Evolutionary conservation across 176 grass and related monocot genomes (phyloP).

Genomic region (Thalia dealbata): DNA sequence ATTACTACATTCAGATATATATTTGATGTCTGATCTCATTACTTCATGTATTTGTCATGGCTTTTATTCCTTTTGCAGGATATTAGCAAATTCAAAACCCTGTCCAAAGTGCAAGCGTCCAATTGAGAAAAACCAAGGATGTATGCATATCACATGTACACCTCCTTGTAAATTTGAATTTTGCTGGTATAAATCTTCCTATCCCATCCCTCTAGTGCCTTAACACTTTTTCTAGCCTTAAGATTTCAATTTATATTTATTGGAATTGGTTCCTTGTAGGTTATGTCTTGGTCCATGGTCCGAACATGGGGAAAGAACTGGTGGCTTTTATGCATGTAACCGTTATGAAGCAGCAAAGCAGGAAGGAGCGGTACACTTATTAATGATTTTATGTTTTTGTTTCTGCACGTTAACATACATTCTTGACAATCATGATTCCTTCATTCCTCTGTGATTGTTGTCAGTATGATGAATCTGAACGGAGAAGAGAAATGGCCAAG

Average conservation of each 20-base stretch:
- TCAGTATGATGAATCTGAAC: slow-evolving; percentile 99
- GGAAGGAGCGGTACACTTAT: slow-evolving; percentile 77
- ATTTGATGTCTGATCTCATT: background rate
- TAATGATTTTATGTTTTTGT: slow-evolving; percentile 7
- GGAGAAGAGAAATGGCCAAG: slow-evolving; percentile 99
- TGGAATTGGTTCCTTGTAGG: slow-evolving; percentile 35
- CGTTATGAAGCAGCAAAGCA: slow-evolving; percentile 97
- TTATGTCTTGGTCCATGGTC: slow-evolving; percentile 96
- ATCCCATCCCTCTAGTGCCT: background rate
- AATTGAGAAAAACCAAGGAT: slow-evolving; percentile 98
- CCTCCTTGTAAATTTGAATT: slow-evolving; percentile 99
- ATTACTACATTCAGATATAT: background rate
- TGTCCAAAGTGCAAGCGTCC: slow-evolving; percentile 98
- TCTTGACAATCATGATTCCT: slow-evolving; percentile 2
- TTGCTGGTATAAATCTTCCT: slow-evolving; percentile 63
- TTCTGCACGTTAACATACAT: background rate
- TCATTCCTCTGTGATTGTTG: slow-evolving; percentile 20
- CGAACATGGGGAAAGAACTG: slow-evolving; percentile 95
- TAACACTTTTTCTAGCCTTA: slow-evolving; percentile 18
- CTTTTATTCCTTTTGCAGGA: slow-evolving; percentile 32
- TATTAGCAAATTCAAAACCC: slow-evolving; percentile 97
- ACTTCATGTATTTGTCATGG: background rate
- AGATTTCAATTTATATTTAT: slow-evolving; percentile 4
- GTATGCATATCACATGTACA: slow-evolving; percentile 98
- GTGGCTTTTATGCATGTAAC: slow-evolving; percentile 99